These are phyloP conservation scores for Myrica gale DNA, from an alignment of 306 rosid species.

Conservation along the genomic window DNA sequence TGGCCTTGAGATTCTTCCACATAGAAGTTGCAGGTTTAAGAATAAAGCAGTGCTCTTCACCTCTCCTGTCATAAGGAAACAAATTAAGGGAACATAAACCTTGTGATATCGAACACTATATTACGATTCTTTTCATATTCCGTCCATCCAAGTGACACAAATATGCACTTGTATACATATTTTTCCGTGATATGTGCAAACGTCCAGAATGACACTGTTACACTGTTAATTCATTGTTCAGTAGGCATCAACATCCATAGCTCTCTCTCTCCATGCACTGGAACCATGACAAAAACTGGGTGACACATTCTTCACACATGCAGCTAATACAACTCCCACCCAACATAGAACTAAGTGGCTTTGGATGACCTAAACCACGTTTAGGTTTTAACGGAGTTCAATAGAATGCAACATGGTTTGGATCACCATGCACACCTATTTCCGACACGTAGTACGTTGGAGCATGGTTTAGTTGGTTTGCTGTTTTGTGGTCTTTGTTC, in stretches of 20 bases:
- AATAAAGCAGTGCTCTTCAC: constrained; percentile 92
- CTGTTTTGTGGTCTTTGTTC: neutral
- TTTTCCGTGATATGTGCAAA: constrained; percentile 2
- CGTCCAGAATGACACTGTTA: neutral
- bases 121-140: neutral
- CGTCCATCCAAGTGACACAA: neutral
- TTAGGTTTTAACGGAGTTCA: neutral
- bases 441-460: neutral
- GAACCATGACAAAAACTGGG: neutral
- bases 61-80: constrained; percentile 65
- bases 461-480: neutral
- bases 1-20: constrained; percentile 55
- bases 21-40: constrained; percentile 70
- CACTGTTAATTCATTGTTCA: neutral
- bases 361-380: constrained; percentile 1
- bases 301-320: neutral
- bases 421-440: neutral
- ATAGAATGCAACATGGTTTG: neutral
- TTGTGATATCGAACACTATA: neutral
- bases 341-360: neutral
- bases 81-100: neutral
- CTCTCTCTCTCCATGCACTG: neutral
- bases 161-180: neutral
- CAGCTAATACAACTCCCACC: neutral
- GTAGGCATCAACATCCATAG: neutral